Base-by-base conservation (phyloP, 352 stramenopile species). In the Aphanomyces astaci region DNA sequence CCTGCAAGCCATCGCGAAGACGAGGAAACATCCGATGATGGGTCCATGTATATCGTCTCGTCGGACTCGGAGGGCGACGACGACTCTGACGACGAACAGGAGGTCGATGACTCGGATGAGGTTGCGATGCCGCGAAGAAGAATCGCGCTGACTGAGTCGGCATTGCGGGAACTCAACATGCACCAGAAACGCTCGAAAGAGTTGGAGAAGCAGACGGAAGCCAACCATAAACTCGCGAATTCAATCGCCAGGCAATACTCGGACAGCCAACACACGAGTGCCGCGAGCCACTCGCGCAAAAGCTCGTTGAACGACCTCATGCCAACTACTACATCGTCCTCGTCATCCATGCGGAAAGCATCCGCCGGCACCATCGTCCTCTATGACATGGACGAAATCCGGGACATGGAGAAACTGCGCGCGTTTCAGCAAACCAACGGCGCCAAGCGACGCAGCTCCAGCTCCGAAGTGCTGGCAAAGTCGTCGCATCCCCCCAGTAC, bases 171-270 rank as follows among this genome's bases (percentile, higher is more conserved):
- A 39, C 36, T 64, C 13, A 40, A 72, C 40, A n/a, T 63, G 9
- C 27, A 63, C 24, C 32, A 71, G 5, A 77, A 85, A 51, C 81
- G 80, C 64, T 81, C 84, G 3, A 84, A 91, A 59, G 76, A 77
- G 24, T 71, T 94, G 46, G 86, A 83, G 2, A 78, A 92, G 70
- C 80, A 91, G 66, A 78, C 82, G 22, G 81, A 62, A 45, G 62
- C 24, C 24, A 51, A 60, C 24, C 19, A 45, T 19, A 62, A 27
- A 24, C 51, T 68, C 25, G 51, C 51, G 5, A 59, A 59, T 19
- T 33, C 19, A 15, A 19, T 59, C 13, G 51, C 51, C 11, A 30
- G 51, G 51, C 51, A 59, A 36, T 28, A 33, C 51, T 33, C 17
- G 13, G 51, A 59, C 33, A 57, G 51, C 46, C 56, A 64, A 56